Evolutionary conservation across 805 yeast species (phyloP).

Genomic region (Candida germanica): DNA sequence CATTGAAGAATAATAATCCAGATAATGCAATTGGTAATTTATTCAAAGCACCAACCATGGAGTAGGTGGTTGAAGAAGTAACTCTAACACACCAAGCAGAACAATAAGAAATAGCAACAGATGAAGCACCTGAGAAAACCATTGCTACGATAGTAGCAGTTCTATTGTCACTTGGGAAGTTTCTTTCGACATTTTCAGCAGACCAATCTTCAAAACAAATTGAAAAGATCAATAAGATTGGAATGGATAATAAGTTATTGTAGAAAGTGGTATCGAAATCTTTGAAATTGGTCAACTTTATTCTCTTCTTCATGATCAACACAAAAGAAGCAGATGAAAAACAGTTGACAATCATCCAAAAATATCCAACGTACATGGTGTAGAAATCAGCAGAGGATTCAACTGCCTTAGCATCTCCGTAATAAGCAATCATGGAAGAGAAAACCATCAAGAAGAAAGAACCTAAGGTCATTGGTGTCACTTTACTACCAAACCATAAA

Average conservation of each 20-base stretch:
- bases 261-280: conserved; percentile 98
- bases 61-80: conserved; percentile 96
- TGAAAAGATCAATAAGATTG: conserved; percentile 76
- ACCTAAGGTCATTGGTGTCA: conserved; percentile 83
- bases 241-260: conserved; percentile 92
- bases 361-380: conserved; percentile 68
- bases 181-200: conserved; percentile 62
- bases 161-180: conserved; percentile 76
- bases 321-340: conserved; percentile 92
- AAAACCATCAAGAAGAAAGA: conserved; percentile 90
- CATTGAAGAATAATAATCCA: conserved; percentile 92
- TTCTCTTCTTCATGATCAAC: conserved; percentile 94
- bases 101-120: conserved; percentile 97
- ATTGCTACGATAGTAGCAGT: conserved; percentile 71
- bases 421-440: conserved; percentile 93
- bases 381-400: conserved; percentile 35
- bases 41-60: conserved; percentile 99
- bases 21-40: conserved; percentile 96
- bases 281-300: conserved; percentile 93
- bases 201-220: conserved; percentile 92
- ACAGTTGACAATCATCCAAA: conserved; percentile 97
- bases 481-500: conserved; percentile 91
- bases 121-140: conserved; percentile 89
- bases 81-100: conserved; percentile 99
- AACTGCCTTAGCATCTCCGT: conserved; percentile 62